Evolutionary conservation across 2,329 filamentous ascomycete species (phyloP).

Genomic region (Fusarium albosuccineum): DNA sequence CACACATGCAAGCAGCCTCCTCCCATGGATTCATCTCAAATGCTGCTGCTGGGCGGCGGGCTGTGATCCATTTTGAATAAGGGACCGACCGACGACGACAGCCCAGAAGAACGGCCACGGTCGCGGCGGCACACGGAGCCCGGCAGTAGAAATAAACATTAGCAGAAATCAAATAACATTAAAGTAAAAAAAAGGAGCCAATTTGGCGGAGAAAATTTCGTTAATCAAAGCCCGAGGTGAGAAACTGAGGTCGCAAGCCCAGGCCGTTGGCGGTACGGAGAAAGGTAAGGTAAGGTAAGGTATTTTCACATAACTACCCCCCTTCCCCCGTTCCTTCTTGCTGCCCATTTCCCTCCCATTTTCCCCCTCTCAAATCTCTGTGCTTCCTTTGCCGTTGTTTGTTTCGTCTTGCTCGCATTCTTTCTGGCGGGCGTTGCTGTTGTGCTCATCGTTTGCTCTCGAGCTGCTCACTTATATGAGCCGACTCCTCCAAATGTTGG

Average conservation of each 20-base stretch:
- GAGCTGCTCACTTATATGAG: slow-evolving; percentile 45
- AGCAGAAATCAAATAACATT: slow-evolving; percentile 2
- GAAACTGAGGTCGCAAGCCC: slow-evolving; percentile 38
- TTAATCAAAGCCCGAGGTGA: slow-evolving; percentile 36
- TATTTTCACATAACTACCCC: slow-evolving; percentile 55
- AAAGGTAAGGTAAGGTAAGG: slow-evolving; percentile 43
- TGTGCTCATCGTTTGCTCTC: slow-evolving; percentile 30
- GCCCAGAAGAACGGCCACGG: slow-evolving; percentile 18
- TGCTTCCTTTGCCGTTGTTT: slow-evolving; percentile 34
- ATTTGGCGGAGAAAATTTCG: slow-evolving; percentile 32
- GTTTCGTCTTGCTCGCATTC: slow-evolving; percentile 15
- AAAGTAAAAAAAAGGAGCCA: slow-evolving; percentile 19
- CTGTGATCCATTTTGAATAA: slow-evolving; percentile 24
- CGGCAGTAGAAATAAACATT: background rate
- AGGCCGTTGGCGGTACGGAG: slow-evolving; percentile 39
- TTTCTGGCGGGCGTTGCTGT: slow-evolving; percentile 39
- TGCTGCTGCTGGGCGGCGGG: slow-evolving; percentile 15
- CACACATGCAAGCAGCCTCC: background rate
- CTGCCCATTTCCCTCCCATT: slow-evolving; percentile 47
- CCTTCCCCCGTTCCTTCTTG: slow-evolving; percentile 51
- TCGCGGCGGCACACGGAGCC: slow-evolving; percentile 8
- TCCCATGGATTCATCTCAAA: background rate
- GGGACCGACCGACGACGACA: slow-evolving; percentile 5
- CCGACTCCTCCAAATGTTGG: slow-evolving; percentile 39
- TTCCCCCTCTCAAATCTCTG: slow-evolving; percentile 38